Evolutionary conservation across 2,329 filamentous ascomycete species (phyloP).

Genomic region (Diaporthe helianthi): DNA sequence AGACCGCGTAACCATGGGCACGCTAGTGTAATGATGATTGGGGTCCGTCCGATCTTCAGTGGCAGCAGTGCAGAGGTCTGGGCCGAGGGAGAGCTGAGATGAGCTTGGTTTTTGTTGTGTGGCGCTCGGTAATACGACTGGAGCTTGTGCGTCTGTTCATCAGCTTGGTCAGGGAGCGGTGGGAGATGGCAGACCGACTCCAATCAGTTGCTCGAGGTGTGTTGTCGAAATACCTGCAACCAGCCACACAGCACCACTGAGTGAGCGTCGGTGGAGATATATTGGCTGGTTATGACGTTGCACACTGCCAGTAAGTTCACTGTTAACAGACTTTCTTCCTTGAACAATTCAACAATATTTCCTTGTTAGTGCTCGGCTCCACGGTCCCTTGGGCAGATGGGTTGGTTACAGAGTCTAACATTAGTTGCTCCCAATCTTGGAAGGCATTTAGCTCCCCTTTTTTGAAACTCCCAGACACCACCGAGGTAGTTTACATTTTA

Average conservation of each 20-base stretch:
- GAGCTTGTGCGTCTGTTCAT: background rate
- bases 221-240: background rate
- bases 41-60: slow-evolving; percentile 7
- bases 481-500: background rate
- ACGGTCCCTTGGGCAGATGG: background rate
- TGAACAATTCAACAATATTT: background rate
- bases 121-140: slow-evolving; percentile 3
- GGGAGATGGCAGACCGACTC: background rate
- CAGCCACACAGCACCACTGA: slow-evolving; percentile 20
- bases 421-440: background rate
- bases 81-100: background rate
- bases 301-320: background rate
- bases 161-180: background rate
- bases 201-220: background rate
- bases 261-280: background rate
- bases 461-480: slow-evolving; percentile 13
- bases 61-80: background rate
- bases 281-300: background rate
- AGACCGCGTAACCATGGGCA: slow-evolving; percentile 27
- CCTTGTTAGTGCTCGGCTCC: background rate
- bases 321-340: background rate
- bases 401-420: background rate
- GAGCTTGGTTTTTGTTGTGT: background rate
- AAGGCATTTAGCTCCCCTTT: slow-evolving; percentile 6
- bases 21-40: background rate